Percentiles rank a stretch among this genome's conserved stretches.
Conservation (phyloP, 2,329 filamentous ascomycete species). For the Aspergillus caelatus region DNA sequence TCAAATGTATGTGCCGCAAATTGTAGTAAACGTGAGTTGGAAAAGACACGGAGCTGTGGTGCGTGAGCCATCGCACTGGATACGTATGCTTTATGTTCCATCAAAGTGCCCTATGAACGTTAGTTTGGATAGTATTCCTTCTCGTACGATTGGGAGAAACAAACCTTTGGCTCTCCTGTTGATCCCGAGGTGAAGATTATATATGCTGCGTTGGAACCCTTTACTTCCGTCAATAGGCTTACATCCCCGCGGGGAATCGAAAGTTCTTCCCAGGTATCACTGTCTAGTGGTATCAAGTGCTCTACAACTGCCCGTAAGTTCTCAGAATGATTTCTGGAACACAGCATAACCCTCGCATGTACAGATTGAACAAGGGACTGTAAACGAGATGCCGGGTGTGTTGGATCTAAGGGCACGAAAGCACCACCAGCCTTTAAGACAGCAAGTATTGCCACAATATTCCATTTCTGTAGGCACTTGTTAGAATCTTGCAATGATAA, state of each 20-base stretch:
- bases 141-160: slow-evolving; percentile 1
- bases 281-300: slow-evolving; percentile 33
- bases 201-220: slow-evolving; percentile 48
- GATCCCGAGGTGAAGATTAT: slow-evolving; percentile 64
- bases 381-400: slow-evolving; percentile 41
- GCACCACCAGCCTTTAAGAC: slow-evolving; percentile 48
- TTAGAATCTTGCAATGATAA: slow-evolving; percentile 10
- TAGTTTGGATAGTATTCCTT: slow-evolving; percentile 4
- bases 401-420: slow-evolving; percentile 46
- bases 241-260: slow-evolving; percentile 17
- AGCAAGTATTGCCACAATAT: slow-evolving; percentile 44
- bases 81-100: slow-evolving; percentile 63
- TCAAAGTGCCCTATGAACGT: slow-evolving; percentile 57
- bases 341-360: slow-evolving; percentile 36
- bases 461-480: slow-evolving; percentile 39
- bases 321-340: slow-evolving; percentile 31
- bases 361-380: slow-evolving; percentile 38
- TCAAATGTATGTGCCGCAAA: slow-evolving; percentile 61
- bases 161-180: slow-evolving; percentile 56
- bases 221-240: slow-evolving; percentile 28
- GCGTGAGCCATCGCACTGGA: slow-evolving; percentile 59
- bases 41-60: slow-evolving; percentile 51
- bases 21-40: slow-evolving; percentile 59
- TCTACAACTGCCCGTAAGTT: slow-evolving; percentile 26
- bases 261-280: slow-evolving; percentile 27